Conservation (phyloP, 2,329 filamentous ascomycete genomes). For the Fusarium miscanthi region DNA sequence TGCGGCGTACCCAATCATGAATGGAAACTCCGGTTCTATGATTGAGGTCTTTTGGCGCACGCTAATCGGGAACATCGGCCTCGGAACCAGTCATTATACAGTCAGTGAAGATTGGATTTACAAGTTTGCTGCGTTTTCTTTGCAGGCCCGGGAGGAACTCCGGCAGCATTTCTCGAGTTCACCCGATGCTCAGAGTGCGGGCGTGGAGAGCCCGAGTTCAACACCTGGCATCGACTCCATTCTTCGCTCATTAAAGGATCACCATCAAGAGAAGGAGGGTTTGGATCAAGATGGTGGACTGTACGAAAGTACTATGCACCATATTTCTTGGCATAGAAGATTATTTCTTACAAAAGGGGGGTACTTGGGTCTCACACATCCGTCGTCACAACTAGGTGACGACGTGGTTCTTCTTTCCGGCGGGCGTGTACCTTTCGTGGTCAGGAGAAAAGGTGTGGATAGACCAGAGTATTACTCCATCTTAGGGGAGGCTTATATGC, state of each 20-base stretch:
- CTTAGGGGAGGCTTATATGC: background rate
- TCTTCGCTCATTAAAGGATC: fast-evolving
- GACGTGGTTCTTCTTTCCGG: background rate
- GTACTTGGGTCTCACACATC: background rate
- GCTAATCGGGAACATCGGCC: fast-evolving
- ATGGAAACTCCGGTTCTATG: fast-evolving
- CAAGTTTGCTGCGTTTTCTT: background rate
- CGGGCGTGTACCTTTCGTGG: fast-evolving
- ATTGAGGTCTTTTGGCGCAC: background rate
- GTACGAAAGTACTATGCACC: background rate
- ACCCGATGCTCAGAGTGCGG: fast-evolving
- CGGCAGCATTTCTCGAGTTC: too few species aligned
- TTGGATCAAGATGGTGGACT: fast-evolving
- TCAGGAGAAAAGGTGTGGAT: fast-evolving
- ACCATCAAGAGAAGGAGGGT: fast-evolving
- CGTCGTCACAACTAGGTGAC: fast-evolving
- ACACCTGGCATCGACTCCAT: background rate
- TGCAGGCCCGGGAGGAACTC: background rate
- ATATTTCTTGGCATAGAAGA: background rate
- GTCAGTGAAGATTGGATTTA: background rate
- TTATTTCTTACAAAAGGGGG: background rate
- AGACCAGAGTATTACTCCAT: fast-evolving
- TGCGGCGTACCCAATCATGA: fast-evolving
- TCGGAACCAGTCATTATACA: background rate
- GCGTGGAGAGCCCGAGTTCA: fast-evolving